Base-by-base conservation (phyloP, 768 basidiomycete species). In the Suillus sp. region DNA sequence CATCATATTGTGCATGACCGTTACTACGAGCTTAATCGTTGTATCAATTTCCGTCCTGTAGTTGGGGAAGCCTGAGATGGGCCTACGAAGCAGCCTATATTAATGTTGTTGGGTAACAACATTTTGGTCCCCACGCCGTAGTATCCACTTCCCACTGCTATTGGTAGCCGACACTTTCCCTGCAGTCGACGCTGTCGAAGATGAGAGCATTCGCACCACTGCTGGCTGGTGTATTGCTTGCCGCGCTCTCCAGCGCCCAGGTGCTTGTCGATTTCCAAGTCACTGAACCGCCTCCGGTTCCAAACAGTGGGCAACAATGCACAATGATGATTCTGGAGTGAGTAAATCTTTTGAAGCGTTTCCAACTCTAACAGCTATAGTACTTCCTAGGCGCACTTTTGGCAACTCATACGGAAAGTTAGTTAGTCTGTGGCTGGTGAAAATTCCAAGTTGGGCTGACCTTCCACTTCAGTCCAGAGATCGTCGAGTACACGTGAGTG, bases 341-440 rank as follows among this genome's bases (percentile, higher is more conserved):
- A 69, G 83, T 75, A 25, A 61, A 58, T 56, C 27, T 45, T 4
- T 40, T 13, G 48, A 64, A 22, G 11, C 35, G 30, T 51, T 57
- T 34, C 48, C 25, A 30, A 50, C 63, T 61, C 61, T 50, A 42
- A 27, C 16, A 34, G 14, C 9, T 40, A 60, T 34, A 34, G 6
- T 20, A 35, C 38, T 57, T 25, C 35, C 34, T 61, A 90, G 90
- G 71, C 87, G 84, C 60, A 89, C 88, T 61, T 92, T 91, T 69
- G 90, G 85, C 3, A 84, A 81, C 70, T 91, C 91, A 2, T 91
- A 85, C 65, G 89, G 87, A 68, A 64, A 78, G 90, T 90, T 69
- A 71, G 84, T 78, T 42, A 43, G 18, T 34, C 27, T 18, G 20
- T 51, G 16, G 40, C 2, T 3, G 20, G 48, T 20, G 30, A 38